Evolutionary conservation across 352 stramenopile species (phyloP), one percentile per base, ranked within the genome.

Genomic region (Aphanomyces euteiches): DNA sequence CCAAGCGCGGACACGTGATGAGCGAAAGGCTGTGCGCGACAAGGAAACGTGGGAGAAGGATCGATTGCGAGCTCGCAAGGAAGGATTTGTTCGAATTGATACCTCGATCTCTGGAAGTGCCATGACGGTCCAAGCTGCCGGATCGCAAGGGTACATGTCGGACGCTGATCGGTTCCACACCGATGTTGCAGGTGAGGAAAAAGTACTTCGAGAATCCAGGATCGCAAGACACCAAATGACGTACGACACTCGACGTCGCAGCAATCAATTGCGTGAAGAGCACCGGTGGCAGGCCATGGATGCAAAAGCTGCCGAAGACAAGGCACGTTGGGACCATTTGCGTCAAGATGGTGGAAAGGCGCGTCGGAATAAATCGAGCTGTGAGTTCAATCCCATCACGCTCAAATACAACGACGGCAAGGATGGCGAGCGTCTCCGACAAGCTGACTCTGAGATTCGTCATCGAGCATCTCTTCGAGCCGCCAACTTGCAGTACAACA

Each of bases 141-240:
- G 78, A 37, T 87, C 79, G 60, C 84, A 87, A 45, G 91, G 89
- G 3, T 97, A 83, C 73, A 84, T 97, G 74, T 83, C 80, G 34
- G 86, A 96, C 69, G 80, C 87, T 36, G 88, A 97, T 47, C 78
- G 90, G 7, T 97, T 96, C 76, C 88, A 97, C 68, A 90, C 89
- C 38, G 91, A 97, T 74, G 93, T 85, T 37, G 86, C 85, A 12
- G 90, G 89, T 0, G 90, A 97, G 69, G 89, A 94, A 69, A 83
- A 88, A 12, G 77, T 79, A 3, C 36, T 56, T 34, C 81, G 89
- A 28, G 81, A 96, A 41, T 82, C 83, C 15, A 75, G 66, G 71
- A 77, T 78, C 12, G 71, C 82, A 37, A 80, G 79, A 43, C 69
- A 77, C 59, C 82, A 85, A 57, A 74, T 88, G 47, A 75, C 85